These are phyloP conservation scores for Colletotrichum salicis DNA, from an alignment of 2,329 filamentous ascomycete species.

Conservation along the genomic window DNA sequence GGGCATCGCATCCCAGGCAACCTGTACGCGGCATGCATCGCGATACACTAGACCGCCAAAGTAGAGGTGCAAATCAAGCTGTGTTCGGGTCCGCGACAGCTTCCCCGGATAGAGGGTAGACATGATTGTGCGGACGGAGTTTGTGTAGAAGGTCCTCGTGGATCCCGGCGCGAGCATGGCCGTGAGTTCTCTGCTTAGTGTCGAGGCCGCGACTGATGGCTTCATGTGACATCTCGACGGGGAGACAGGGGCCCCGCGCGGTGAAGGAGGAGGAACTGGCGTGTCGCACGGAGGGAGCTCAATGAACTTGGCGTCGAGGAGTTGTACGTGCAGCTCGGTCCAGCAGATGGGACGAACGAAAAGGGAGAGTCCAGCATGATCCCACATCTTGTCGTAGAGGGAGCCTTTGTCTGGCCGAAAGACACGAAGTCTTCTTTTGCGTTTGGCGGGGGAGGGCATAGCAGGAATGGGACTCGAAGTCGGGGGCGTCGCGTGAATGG, in stretches of 20 bases:
- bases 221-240: conserved; percentile 49
- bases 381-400: conserved; percentile 62
- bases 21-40: conserved; percentile 58
- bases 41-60: conserved; percentile 59
- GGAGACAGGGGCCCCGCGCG: conserved; percentile 43
- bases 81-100: conserved; percentile 41
- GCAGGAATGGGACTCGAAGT: conserved; percentile 14
- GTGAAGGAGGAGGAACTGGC: conserved; percentile 49
- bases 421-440: conserved; percentile 44
- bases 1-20: conserved; percentile 58
- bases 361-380: conserved; percentile 58
- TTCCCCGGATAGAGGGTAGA: conserved; percentile 55
- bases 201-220: conserved; percentile 55
- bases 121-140: conserved; percentile 57
- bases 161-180: conserved; percentile 51
- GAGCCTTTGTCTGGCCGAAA: conserved; percentile 59
- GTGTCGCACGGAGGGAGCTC: conserved; percentile 53
- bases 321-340: conserved; percentile 61
- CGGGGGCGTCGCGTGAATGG: conserved; percentile 25
- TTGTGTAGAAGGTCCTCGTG: conserved; percentile 48
- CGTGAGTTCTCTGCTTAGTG: conserved; percentile 56
- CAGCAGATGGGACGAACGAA: conserved; percentile 65
- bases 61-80: conserved; percentile 57
- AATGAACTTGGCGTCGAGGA: conserved; percentile 60
- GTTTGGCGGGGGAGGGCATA: conserved; percentile 31